A percentile compares a stretch with the other conserved stretches of the same genome.
Conservation (phyloP, 176 grass and related monocot genomes). For the Carex littledalei region DNA sequence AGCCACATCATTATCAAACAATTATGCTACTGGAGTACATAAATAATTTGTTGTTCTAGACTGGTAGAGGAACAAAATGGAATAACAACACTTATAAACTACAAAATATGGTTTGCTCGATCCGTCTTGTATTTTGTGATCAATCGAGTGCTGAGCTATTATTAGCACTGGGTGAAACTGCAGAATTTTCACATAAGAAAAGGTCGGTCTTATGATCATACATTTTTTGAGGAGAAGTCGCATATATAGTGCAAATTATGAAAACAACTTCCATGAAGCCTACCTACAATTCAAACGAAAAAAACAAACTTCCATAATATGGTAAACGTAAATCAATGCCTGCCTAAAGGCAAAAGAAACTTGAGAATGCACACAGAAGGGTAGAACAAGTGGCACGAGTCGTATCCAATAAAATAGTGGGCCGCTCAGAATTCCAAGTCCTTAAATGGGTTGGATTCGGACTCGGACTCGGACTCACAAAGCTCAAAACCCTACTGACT, state of each 20-base stretch:
- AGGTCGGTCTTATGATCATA: too few species aligned
- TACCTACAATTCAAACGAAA: too few species aligned
- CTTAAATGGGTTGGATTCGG: neutral
- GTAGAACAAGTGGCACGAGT: too few species aligned
- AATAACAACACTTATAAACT: neutral
- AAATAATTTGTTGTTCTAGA: neutral
- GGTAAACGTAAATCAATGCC: too few species aligned
- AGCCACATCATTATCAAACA: neutral
- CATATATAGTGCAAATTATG: neutral
- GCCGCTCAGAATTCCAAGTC: neutral
- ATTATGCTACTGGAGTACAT: too few species aligned
- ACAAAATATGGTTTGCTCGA: neutral
- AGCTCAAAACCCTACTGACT: neutral
- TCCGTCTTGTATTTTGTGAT: neutral
- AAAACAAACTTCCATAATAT: neutral
- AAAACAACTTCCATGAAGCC: neutral
- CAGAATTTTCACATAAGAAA: too few species aligned
- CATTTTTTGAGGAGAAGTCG: too few species aligned
- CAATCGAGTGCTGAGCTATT: neutral
- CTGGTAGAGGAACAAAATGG: neutral
- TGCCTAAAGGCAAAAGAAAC: too few species aligned
- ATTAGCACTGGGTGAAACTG: neutral
- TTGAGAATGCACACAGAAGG: too few species aligned
- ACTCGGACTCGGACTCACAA: neutral
- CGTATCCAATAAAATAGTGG: too few species aligned